Percentiles rank a stretch among this genome's conserved stretches.
These are phyloP conservation scores for Penstemon newberryi DNA, from an alignment of 257 asterid species.

Conservation along the genomic window DNA sequence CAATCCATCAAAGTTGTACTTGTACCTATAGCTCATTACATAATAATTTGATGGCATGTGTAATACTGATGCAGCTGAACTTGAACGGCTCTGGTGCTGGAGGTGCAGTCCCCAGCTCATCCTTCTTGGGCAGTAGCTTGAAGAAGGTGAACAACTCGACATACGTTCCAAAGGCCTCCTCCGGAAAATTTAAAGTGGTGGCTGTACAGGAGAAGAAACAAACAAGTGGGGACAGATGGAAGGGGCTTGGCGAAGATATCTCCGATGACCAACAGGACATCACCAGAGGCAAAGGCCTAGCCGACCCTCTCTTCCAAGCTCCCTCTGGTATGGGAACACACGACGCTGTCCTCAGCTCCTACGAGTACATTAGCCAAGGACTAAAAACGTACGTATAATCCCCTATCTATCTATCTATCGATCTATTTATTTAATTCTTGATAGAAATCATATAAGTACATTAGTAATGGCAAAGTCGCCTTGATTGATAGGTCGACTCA, in stretches of 20 bases:
- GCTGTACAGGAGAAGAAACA: conserved; percentile 39
- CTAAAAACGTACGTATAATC: conserved; percentile 48
- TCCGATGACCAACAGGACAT: conserved; percentile 67
- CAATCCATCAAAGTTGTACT: too few species aligned
- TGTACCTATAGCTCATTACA: too few species aligned
- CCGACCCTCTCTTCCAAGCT: conserved; percentile 56
- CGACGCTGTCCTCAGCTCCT: conserved; percentile 53
- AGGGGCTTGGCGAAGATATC: conserved; percentile 39
- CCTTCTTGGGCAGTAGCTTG: conserved; percentile 45
- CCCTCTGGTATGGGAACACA: conserved; percentile 61
- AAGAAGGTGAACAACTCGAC: conserved; percentile 37
- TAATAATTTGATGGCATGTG: too few species aligned
- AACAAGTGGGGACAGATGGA: conserved; percentile 46
- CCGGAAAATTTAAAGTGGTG: conserved; percentile 33
- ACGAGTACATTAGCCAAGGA: conserved; percentile 59
- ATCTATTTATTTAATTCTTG: background rate
- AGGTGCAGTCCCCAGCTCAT: conserved; percentile 39
- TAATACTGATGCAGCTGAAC: conserved; percentile 38
- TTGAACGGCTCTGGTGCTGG: conserved; percentile 40
- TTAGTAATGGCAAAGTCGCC: background rate
- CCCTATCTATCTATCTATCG: background rate
- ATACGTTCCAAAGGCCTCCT: conserved; percentile 17
- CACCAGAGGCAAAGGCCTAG: conserved; percentile 59
- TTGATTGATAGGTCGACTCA: too few species aligned
- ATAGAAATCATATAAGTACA: background rate